Evolutionary conservation across 2,329 filamentous ascomycete genomes (phyloP), one percentile per base, ranked within the genome.

Genomic region (Microcyclosporella mali): DNA sequence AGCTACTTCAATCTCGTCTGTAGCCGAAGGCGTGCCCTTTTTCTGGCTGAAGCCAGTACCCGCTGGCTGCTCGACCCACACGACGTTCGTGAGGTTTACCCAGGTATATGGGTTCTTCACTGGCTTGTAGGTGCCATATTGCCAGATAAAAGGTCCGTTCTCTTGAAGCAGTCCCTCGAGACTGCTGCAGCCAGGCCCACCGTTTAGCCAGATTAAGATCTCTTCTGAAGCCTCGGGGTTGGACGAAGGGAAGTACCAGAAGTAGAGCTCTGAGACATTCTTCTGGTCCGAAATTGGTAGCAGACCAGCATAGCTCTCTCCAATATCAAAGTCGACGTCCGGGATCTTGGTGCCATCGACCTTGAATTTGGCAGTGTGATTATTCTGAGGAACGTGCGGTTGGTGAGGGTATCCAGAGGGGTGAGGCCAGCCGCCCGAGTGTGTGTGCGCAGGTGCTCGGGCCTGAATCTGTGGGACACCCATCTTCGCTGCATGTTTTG

Each of bases 1-100:
- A 9, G 61, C 66, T 17, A 66, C 62, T 19, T 71, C 66, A 29
- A 66, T 60, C 53, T 73, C 65, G 42, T 46, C 59, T 58, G 37
- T 66, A 51, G 39, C 69, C 57, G 37, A 56, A 21, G 61, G 61
- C 2, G 57, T 70, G n/a, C 50, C 53, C 6, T 53, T 46, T 29
- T 55, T 45, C 29, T 47, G 49, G 16, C 57, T 58, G 55, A 63
- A 69, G 4, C 67, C 67, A 8, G 64, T 66, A 12, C 63, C 58
- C 12, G 68, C 63, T 7, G 68, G 69, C 45, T 70, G 68, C 48
- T 72, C 69, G 14, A 72, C 60, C 65, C 62, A 70, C 19, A 67
- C 58, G 19, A 70, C 59, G 45, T 71, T 70, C 2, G 68, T 70
- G 28, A 57, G 64, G 37, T 82, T 82, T 43, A 78, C 58, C 67